Percentiles rank a stretch among this genome's conserved stretches.
Conservation (phyloP, 2,329 filamentous ascomycete genomes). For the Podosphaera fusca region DNA sequence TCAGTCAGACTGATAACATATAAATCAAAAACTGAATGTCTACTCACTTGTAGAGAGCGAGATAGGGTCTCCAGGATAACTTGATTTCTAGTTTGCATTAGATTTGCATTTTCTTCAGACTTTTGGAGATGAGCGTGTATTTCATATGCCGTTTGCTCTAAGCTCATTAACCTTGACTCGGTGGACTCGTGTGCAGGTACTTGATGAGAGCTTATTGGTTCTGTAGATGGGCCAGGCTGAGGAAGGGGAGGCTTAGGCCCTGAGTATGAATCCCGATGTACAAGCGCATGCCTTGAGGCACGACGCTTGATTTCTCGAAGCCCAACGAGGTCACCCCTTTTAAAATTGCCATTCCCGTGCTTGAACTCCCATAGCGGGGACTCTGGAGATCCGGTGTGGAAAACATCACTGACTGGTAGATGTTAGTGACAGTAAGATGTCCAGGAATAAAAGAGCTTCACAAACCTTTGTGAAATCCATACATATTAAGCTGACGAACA, state of each 20-base stretch:
- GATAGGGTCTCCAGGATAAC: constrained; percentile 59
- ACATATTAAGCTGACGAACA: constrained; percentile 30
- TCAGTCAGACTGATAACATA: constrained; percentile 5
- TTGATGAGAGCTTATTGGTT: constrained; percentile 45
- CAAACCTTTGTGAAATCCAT: constrained; percentile 79
- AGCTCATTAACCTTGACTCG: constrained; percentile 47
- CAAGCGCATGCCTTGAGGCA: constrained; percentile 76
- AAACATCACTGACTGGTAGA: constrained; percentile 74
- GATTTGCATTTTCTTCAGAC: constrained; percentile 61
- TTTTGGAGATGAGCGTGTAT: constrained; percentile 52
- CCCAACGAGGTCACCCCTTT: constrained; percentile 74
- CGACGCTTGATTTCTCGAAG: constrained; percentile 87
- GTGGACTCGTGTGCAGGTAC: constrained; percentile 31
- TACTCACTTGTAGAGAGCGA: constrained; percentile 42
- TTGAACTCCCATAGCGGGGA: constrained; percentile 97
- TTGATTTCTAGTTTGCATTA: constrained; percentile 61
- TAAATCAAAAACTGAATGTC: not conserved
- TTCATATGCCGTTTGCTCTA: constrained; percentile 71
- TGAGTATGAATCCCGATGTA: constrained; percentile 75
- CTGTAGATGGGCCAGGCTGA: constrained; percentile 65
- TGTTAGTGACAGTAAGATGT: constrained; percentile 2
- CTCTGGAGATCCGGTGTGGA: constrained; percentile 83
- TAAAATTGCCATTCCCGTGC: constrained; percentile 92
- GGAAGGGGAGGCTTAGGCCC: constrained; percentile 50
- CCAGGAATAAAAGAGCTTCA: constrained; percentile 6